These are phyloP conservation scores for Thuidium tamariscinum DNA, from an alignment of 225 moss, liverwort and hornwort genomes.

Conservation along the genomic window DNA sequence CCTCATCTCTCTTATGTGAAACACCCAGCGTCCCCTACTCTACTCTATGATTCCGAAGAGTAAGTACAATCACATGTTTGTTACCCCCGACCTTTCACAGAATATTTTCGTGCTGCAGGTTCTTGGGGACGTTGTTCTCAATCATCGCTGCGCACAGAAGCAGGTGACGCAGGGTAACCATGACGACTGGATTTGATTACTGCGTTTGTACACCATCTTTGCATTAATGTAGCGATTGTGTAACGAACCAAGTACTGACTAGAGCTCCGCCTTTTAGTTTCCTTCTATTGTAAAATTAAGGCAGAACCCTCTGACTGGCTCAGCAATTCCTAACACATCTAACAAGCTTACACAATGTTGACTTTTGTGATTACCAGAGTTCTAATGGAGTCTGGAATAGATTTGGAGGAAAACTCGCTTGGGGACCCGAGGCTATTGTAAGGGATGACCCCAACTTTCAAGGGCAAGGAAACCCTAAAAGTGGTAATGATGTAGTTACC, in stretches of 20 bases:
- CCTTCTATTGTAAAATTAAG: neutral
- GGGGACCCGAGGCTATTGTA: constrained; percentile 93
- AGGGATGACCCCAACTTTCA: constrained; percentile 88
- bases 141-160: constrained; percentile 89
- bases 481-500: constrained; percentile 31
- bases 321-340: neutral
- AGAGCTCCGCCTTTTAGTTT: neutral
- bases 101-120: constrained; percentile 41
- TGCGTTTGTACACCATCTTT: neutral
- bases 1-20: neutral
- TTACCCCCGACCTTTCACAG: neutral
- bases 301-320: neutral
- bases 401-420: constrained; percentile 78
- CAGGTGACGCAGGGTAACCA: constrained; percentile 34
- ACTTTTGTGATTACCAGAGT: constrained; percentile 25
- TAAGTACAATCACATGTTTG: neutral
- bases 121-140: constrained; percentile 82
- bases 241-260: neutral
- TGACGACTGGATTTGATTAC: neutral
- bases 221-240: neutral
- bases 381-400: constrained; percentile 70
- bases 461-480: constrained; percentile 72
- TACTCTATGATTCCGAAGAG: neutral
- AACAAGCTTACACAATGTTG: constrained; percentile 18
- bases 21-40: neutral